Percentiles rank a stretch among this genome's conserved stretches.
phyloP scores from a whole-genome alignment of 441 rosid genomes.

The Pelargonium australe region DNA sequence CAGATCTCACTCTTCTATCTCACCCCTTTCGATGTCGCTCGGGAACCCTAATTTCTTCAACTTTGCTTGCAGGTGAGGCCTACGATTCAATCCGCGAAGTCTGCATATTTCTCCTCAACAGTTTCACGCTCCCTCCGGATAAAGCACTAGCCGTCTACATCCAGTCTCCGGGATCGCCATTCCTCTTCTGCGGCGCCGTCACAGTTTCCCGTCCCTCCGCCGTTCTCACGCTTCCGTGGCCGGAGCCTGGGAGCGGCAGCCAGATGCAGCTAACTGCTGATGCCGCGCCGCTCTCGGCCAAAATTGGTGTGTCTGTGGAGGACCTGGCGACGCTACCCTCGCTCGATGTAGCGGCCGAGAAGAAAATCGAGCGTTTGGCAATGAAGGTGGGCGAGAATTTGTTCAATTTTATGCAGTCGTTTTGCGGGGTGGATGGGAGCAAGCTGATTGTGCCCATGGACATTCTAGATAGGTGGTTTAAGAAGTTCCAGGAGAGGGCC shows the following conservation, averaged over 20 bases:
- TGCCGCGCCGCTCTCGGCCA: constrained; percentile 52
- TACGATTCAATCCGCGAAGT: constrained; percentile 70
- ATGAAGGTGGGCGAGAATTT: constrained; percentile 85
- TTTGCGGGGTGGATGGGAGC: constrained; percentile 79
- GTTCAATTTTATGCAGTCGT: constrained; percentile 93
- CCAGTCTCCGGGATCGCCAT: constrained; percentile 81
- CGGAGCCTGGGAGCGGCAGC: constrained; percentile 51
- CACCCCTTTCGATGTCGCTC: not conserved
- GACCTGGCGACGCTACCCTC: constrained; percentile 58
- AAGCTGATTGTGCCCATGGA: constrained; percentile 88
- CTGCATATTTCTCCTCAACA: constrained; percentile 75
- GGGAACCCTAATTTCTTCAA: not conserved
- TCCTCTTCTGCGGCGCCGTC: constrained; percentile 77
- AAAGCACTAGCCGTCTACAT: constrained; percentile 86
- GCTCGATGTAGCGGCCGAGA: constrained; percentile 67
- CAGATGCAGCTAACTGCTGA: constrained; percentile 61
- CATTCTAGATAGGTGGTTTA: constrained; percentile 88
- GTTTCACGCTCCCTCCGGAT: constrained; percentile 67
- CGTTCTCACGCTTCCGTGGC: constrained; percentile 73
- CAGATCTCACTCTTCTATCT: not conserved
- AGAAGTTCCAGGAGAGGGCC: constrained; percentile 81
- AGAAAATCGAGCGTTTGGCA: constrained; percentile 68
- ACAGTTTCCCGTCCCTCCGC: constrained; percentile 78
- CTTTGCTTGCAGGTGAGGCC: constrained; percentile 50
- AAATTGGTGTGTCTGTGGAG: constrained; percentile 80